Evolutionary conservation across 345 rosid genomes (phyloP), one percentile per base, ranked within the genome.

Genomic region (Brassica juncea): DNA sequence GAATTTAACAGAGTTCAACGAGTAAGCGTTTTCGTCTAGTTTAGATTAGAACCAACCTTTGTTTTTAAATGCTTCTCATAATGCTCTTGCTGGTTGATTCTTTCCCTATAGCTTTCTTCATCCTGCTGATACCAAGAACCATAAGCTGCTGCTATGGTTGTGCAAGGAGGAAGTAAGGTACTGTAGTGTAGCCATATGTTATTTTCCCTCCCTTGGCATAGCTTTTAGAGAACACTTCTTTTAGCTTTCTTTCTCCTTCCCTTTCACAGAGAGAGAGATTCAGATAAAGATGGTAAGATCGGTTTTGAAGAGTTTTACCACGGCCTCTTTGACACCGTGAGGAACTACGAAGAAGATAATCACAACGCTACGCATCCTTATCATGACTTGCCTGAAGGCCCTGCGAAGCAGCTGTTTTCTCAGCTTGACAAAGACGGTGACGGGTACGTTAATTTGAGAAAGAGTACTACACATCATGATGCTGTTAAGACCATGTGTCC

Each of bases 101-200:
- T 82, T 63, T 66, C 70, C 23, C 6, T 59, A 12, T 83, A 93
- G 98, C 86, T 96, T 96, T 87, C 87, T 90, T 75, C 99, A 93
- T 85, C 99, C 99, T n/a, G 88, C 98, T 80, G 99, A 93, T 82
- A 89, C 89, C 85, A 89, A 89, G 84, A 96, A 87, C 81, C 89
- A 85, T 59, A 88, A 84, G 80, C 88, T 93, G 59, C 86, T 90
- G 25, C 80, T 80, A 61, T 96, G 99, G 99, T 78, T 96, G 81
- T 89, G 92, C 89, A 87, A 85, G 88, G 98, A 93, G 89, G 97
- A 95, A 90, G 92, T 91, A 76, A 93, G 98, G 99, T 95, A 84
- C 72, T 54, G 63, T 37, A 21, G 32, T 57, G 12, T 70, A 5
- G 8, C 77, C 67, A 27, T 74, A 69, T 62, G 66, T 27, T 47